These are phyloP conservation scores for Butyriboletus loyo DNA, from an alignment of 768 basidiomycete species.

Conservation along the genomic window DNA sequence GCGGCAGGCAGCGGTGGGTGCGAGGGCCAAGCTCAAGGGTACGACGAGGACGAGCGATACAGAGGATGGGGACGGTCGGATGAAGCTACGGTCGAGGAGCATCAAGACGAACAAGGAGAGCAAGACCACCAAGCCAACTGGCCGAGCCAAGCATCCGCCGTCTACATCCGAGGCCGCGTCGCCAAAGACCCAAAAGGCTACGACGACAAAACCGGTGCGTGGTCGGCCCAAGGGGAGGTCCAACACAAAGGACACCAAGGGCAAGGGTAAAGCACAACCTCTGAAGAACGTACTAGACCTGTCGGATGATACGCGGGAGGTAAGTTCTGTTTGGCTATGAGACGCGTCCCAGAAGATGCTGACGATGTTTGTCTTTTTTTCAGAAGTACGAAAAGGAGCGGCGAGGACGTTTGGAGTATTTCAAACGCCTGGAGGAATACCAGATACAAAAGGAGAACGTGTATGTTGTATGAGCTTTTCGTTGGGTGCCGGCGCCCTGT, in stretches of 20 bases:
- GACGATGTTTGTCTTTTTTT: background rate
- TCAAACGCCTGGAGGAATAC: constrained; percentile 50
- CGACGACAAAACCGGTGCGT: constrained; percentile 11
- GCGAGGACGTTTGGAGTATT: constrained; percentile 52
- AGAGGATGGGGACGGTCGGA: constrained; percentile 9
- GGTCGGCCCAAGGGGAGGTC: constrained; percentile 21
- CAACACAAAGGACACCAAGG: constrained; percentile 17
- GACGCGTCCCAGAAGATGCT: background rate
- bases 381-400: constrained; percentile 46
- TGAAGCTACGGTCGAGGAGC: constrained; percentile 20
- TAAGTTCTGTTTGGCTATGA: background rate
- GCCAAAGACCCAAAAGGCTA: constrained; percentile 4
- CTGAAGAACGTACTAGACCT: constrained; percentile 26
- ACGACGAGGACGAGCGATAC: constrained; percentile 1
- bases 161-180: constrained; percentile 10
- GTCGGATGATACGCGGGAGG: constrained; percentile 33
- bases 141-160: constrained; percentile 10
- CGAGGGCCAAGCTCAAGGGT: constrained; percentile 8
- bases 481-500: background rate
- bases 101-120: constrained; percentile 4
- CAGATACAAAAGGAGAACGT: constrained; percentile 57
- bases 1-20: constrained; percentile 23
- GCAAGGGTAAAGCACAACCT: constrained; percentile 25
- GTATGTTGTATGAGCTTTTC: constrained; percentile 46
- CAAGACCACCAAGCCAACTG: constrained; percentile 3